Evolutionary conservation across 208 protist species (phyloP).

Genomic region (Wallacemonas sp.): DNA sequence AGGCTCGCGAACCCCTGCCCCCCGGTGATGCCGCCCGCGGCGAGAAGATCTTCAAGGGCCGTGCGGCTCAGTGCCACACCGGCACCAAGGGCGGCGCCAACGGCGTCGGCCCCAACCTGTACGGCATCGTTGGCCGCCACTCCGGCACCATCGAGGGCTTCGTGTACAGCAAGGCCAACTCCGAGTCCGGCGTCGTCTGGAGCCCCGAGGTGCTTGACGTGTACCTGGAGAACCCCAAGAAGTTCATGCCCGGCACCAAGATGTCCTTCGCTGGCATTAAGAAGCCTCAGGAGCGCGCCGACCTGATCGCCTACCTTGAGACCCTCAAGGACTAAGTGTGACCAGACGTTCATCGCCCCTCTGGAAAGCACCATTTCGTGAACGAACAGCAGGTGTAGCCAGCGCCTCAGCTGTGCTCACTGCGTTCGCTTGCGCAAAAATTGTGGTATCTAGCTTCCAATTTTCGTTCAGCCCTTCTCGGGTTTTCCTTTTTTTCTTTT

Average conservation of each 20-base stretch:
- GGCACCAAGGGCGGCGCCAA: slow-evolving; percentile 83
- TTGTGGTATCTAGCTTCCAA: no score
- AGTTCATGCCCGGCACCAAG: slow-evolving; percentile 98
- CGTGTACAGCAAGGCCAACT: slow-evolving; percentile 95
- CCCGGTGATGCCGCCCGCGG: slow-evolving; percentile 79
- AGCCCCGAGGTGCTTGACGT: slow-evolving; percentile 92
- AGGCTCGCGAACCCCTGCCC: slow-evolving; percentile 67
- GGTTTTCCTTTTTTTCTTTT: slow-evolving; percentile 13
- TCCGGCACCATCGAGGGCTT: slow-evolving; percentile 93
- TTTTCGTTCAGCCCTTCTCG: no score
- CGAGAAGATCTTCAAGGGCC: slow-evolving; percentile 94
- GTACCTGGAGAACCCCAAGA: slow-evolving; percentile 97
- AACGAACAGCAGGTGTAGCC: no score
- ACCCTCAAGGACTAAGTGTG: slow-evolving; percentile 47
- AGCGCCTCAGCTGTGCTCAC: no score
- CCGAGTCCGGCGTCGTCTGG: slow-evolving; percentile 92
- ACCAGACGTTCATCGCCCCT: no score
- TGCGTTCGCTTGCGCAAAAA: no score
- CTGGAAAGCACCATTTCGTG: no score
- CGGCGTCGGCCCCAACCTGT: slow-evolving; percentile 93
- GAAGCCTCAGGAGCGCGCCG: slow-evolving; percentile 92
- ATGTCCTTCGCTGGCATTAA: slow-evolving; percentile 97
- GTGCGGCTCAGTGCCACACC: slow-evolving; percentile 95
- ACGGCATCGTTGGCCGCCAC: slow-evolving; percentile 90
- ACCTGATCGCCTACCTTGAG: slow-evolving; percentile 95